Conservation (phyloP, 1,284 basidiomycete genomes). For the Cryptococcus hybrid region DNA sequence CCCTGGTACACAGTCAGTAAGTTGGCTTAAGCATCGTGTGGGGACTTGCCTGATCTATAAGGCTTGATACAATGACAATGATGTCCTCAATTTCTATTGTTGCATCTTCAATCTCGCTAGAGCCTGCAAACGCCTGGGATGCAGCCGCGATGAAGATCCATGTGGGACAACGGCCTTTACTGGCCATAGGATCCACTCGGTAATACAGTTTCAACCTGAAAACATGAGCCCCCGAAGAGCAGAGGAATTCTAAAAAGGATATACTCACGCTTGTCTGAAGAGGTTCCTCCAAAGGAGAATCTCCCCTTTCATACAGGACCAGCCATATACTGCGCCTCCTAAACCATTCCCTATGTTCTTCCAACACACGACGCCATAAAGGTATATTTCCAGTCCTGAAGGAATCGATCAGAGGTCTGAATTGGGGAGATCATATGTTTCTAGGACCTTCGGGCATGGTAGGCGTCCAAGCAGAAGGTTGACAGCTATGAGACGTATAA, state of each 20-base stretch:
- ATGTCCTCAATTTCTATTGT: conserved; percentile 38
- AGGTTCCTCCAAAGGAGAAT: conserved; percentile 52
- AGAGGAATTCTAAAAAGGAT: not conserved
- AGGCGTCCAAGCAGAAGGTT: conserved; percentile 48
- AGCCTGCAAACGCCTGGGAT: conserved; percentile 27
- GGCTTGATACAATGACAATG: conserved; percentile 40
- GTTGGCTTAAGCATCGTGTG: not conserved
- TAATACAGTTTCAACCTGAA: conserved; percentile 35
- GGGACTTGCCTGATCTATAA: conserved; percentile 49
- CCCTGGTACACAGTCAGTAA: conserved; percentile 14
- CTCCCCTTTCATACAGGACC: conserved; percentile 48
- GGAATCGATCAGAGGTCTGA: conserved; percentile 42
- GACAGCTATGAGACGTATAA: conserved; percentile 48
- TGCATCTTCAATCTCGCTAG: conserved; percentile 44
- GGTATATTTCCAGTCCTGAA: conserved; percentile 45
- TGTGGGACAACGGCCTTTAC: conserved; percentile 36
- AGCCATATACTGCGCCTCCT: conserved; percentile 47
- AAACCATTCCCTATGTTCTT: conserved; percentile 45
- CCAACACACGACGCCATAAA: conserved; percentile 39
- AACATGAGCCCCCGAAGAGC: not conserved
- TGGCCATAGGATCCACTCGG: conserved; percentile 16
- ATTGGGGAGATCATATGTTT: conserved; percentile 43
- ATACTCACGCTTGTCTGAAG: conserved; percentile 46
- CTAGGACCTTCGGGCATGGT: conserved; percentile 31
- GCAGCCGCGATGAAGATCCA: conserved; percentile 36